phyloP scores from a whole-genome alignment of 345 rosid genomes.

The Mallotus nudiflorus region DNA sequence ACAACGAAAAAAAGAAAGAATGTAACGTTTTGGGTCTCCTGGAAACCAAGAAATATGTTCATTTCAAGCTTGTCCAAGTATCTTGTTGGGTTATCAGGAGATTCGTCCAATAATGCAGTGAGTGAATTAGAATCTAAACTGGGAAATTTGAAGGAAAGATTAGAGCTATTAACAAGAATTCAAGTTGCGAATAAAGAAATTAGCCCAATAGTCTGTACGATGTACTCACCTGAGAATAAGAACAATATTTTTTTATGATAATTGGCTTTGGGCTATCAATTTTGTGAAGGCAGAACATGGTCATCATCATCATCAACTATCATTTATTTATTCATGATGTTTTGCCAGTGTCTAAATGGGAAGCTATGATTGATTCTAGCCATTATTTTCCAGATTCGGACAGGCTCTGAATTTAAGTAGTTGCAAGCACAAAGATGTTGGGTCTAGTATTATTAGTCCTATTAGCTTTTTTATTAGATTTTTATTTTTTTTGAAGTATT shows the following conservation, averaged over 20 bases:
- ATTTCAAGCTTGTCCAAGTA: background rate
- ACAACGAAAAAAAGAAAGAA: background rate
- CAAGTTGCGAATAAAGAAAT: background rate
- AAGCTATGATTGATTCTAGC: no score
- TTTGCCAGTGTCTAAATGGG: background rate
- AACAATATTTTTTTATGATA: constrained; percentile 5
- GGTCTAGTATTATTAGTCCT: no score
- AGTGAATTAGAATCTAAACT: background rate
- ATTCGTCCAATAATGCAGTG: background rate
- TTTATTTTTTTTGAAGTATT: no score
- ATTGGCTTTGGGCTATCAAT: no score
- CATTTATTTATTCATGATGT: no score
- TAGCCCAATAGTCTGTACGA: no score
- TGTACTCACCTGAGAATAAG: background rate
- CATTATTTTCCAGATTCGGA: no score
- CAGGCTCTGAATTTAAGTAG: no score
- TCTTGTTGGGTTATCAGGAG: background rate
- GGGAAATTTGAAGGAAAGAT: background rate
- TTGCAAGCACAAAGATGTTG: no score
- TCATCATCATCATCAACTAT: no score
- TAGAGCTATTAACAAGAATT: background rate
- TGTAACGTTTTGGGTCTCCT: background rate
- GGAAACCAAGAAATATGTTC: background rate
- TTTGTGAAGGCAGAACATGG: no score
- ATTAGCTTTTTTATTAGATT: no score